Percentiles rank a stretch among this genome's conserved stretches.
Evolutionary conservation across 2,329 filamentous ascomycete species (phyloP).

Genomic region (Aspergillus sp.): DNA sequence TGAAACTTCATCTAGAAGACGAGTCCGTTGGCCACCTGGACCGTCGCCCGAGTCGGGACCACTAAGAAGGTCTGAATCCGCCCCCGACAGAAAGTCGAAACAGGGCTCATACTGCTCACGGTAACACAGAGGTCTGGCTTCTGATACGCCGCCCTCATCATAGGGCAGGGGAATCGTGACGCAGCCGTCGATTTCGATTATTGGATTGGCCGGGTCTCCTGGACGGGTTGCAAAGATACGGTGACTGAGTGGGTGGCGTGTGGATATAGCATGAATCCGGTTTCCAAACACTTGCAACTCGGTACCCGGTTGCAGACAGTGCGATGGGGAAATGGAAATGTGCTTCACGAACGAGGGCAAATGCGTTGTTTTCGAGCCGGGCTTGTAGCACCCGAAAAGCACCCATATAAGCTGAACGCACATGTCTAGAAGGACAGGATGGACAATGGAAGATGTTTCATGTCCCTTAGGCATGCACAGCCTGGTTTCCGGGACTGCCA

Average conservation of each 20-base stretch:
- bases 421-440: slow-evolving; percentile 43
- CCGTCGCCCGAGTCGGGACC: not conserved
- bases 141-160: not conserved
- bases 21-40: not conserved
- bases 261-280: not conserved
- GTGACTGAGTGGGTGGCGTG: not conserved
- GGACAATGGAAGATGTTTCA: slow-evolving; percentile 41
- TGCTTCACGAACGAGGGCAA: not conserved
- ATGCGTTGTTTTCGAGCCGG: not conserved
- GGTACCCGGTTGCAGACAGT: not conserved
- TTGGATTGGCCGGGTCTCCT: not conserved
- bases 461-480: slow-evolving; percentile 41
- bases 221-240: not conserved
- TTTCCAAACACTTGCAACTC: not conserved
- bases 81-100: not conserved
- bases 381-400: not conserved
- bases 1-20: not conserved
- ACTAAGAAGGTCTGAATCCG: not conserved
- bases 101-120: not conserved
- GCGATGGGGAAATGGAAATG: not conserved
- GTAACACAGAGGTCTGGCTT: not conserved
- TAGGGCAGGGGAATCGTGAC: not conserved
- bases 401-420: slow-evolving; percentile 22
- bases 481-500: slow-evolving; percentile 30
- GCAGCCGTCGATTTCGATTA: not conserved